Base-by-base conservation (phyloP, 179 eudicot genomes). In the Camellia oleifera region DNA sequence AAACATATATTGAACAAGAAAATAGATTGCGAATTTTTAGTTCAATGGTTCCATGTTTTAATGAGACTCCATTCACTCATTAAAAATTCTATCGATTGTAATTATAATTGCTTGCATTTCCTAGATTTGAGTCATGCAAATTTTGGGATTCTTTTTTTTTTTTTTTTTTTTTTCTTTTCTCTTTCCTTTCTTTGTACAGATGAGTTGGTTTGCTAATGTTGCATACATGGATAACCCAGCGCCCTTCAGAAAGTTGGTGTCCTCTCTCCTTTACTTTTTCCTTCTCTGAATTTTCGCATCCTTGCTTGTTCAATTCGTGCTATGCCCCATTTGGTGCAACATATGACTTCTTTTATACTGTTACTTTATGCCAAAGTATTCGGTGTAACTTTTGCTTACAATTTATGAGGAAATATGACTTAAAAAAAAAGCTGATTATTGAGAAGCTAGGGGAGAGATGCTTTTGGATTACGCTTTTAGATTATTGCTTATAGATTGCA, bases 211-310 rank as follows among this genome's bases (percentile, higher is more conserved):
- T 14, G 2, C 8, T 75, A 45, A 52, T 74, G 66, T 4, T 26
- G 73, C 26, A 18, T 45, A 74, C 26, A 68, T 46, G 71, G 61
- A 66, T n/a, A 7, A 57, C 69, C 61, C 75, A 42, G 42, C 60
- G 14, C 68, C 77, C 58, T 64, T 26, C 57, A 76, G 75, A 66
- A 82, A 72, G 87, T 82, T 5, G 50, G 80, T 52, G 40, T 65
- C 68, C 42, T 46, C 40, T 60, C 20, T 52, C 15, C 15, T 26
- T 54, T 32, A 20, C 14, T 15, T 8, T 56, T 20, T 11, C 12
- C 5, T 18, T 42, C 12, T 15, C 0, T 17, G 13, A 13, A 53
- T 66, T 67, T 66, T 32, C 0, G 11, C 23, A 12, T 6, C 40
- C 48, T 46, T 18, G 18, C 42, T 18, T 23, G 3, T 26, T 64